Base-by-base conservation (phyloP, 495 filamentous ascomycete species). In the Penicillium herquei region DNA sequence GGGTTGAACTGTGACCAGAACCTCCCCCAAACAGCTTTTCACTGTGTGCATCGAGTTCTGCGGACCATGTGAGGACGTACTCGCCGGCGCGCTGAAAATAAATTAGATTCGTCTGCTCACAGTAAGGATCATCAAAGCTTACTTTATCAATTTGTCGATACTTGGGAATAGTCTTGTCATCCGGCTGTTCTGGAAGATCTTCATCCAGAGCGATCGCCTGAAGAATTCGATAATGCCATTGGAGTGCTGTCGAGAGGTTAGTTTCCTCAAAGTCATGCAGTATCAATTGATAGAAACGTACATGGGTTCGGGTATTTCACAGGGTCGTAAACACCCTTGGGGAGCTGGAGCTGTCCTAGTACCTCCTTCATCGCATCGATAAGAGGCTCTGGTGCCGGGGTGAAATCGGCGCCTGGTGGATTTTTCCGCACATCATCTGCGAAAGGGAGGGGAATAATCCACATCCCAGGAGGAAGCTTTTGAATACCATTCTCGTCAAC, bases 151-250 rank as follows among this genome's bases (percentile, higher is more conserved):
- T 96, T 56, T 90, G 85, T 52, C 74, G 77, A 69, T 89, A 92
- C 58, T 87, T 92, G 0, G 95, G 95, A 1, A 89, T 59, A 0
- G 93, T 98, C 49, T 88, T 87, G 64, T 99, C 95, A 33, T 93
- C 86, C 1, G 86, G 80, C 43, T 81, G 76, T 30, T 89, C 87
- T 1, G 95, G 95, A 16, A 92, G 68, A 46, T 97, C 94, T 65
- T 99, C 95, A 32, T 96, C 92, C 11, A 99, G 71, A 1, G 95
- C 95, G 43, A 96, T 80, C 6, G 90, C 90, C 69, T 99, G 95
- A 4, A 99, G 75, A 40, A 98, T 93, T 43, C 86, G 87, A 73
- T 98, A 99, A 70, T 96, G 92, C 95, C 95, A 99, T 77, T 99
- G 95, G 49, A 99, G 81, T 1, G 87, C 82, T 58, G 47, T 9